Evolutionary conservation across 805 yeast genomes (phyloP), one percentile per base, ranked within the genome.

Genomic region (Saturnispora sekii): DNA sequence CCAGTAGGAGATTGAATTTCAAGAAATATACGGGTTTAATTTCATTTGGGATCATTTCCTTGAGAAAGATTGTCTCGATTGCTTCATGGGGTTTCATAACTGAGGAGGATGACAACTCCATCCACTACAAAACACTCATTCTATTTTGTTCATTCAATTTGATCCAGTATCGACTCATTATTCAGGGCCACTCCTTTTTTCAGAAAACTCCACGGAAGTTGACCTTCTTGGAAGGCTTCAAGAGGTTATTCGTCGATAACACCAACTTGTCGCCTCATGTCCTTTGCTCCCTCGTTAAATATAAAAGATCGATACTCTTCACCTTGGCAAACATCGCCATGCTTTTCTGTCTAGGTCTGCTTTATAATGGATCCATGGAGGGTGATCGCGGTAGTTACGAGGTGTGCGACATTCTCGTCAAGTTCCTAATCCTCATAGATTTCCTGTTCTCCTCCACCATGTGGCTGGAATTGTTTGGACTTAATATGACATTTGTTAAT

Each of bases 21-120:
- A 39, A 38, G 11, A 26, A 41, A 31, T 48, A 53, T 32, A 44
- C 50, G 11, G 28, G 43, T 10, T 50, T 55, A 7, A 45, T 60
- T 4, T 53, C 65, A 8, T 62, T 56, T 45, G 40, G 46, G 2
- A 30, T 59, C 9, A 56, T 62, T 3, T 49, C 52, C 18, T 28
- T 59, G 2, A 57, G 65, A n/a, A 62, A 62, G 38, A 26, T 55
- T 1, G 15, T 58, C 8, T 55, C 61, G 1, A 49, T 63, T n/a
- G 40, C 53, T 9, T 51, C 56, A 37, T 58, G 60, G 58, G 51
- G 54, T 9, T 60, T 55, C 45, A 53, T 62, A 2, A 53, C 65
- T 0, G 45, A 49, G 7, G 55, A 54, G 9, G 66, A 62, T 41
- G 55, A 60, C 34, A 49, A 53, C 31, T 51, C 61, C 2, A 35